Evolutionary conservation across 192 early-diverging fungal species (phyloP).

Genomic region (Nowakowskiella sp.): DNA sequence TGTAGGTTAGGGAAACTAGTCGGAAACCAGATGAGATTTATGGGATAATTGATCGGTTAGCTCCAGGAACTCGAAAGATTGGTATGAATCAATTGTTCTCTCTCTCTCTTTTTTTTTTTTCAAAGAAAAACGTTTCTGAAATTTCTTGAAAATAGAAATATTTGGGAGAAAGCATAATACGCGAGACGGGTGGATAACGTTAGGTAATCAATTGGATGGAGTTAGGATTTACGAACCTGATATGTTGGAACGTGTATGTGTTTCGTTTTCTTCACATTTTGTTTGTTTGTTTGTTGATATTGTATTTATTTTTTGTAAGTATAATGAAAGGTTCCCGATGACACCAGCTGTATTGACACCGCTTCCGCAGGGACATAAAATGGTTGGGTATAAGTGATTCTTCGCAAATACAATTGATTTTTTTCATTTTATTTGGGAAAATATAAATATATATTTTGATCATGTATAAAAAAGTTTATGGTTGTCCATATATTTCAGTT

Average conservation of each 20-base stretch:
- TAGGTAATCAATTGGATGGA: conserved; percentile 57
- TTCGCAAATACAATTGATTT: no score
- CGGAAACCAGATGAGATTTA: conserved; percentile 58
- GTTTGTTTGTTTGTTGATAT: neutral
- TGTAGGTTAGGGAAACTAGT: conserved; percentile 51
- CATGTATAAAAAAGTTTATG: no score
- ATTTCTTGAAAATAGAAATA: conserved; percentile 27
- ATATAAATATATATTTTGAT: no score
- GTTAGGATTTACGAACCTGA: conserved; percentile 42
- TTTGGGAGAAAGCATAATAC: conserved; percentile 56
- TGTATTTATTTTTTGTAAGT: neutral
- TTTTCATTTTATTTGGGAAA: no score
- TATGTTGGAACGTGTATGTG: conserved; percentile 14
- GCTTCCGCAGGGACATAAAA: no score
- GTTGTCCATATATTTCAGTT: no score
- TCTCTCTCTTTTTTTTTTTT: conserved; percentile 1
- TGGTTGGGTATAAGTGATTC: no score
- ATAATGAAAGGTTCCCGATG: no score
- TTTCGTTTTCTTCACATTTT: neutral
- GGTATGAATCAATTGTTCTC: conserved; percentile 9
- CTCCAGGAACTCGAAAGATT: conserved; percentile 47
- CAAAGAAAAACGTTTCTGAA: no score
- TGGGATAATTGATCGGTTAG: conserved; percentile 48
- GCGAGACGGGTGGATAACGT: conserved; percentile 52
- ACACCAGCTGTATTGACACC: no score